Evolutionary conservation across 805 yeast species (phyloP), one percentile per base, ranked within the genome.

Genomic region (Candida boleticola): DNA sequence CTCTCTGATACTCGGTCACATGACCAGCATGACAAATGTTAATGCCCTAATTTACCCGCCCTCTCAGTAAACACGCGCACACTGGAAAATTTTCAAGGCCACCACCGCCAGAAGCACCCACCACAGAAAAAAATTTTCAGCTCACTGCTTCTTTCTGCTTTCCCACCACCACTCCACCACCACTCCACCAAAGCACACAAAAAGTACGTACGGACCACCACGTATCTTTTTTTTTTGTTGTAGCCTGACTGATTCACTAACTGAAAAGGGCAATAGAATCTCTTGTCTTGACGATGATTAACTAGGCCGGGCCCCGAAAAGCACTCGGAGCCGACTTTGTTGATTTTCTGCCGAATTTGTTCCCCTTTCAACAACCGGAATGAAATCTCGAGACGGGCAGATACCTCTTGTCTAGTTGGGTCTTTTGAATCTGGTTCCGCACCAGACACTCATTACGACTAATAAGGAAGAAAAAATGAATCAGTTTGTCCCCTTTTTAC

Each of bases 381-480:
- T 27, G 27, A 26, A 9, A 37, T 22, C 46, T 48, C 57, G 62
- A 56, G 64, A 54, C 42, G 37, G 31, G 27, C 40, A 46, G 63
- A 63, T 54, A 63, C 65, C 60, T 52, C 45, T 41, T 37, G 44
- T 46, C 51, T 27, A 19, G 26, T 27, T n/a, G 22, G 32, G 27
- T 27, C 30, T 35, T 20, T 55, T 63, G 70, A 64, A 53, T 64
- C 68, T 66, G 39, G 25, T 37, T 36, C 35, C 51, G 36, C 33
- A 32, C 45, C 43, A 66, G 70, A 66, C 69, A 65, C 71, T 66
- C 72, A 64, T 64, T 66, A 47, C 64, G 63, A 31, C 35, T 64
- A 48, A 7, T 23, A 7, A 7, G 7, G 27, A 7, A 11, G 10
- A 23, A 37, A 36, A 42, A 41, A 20, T 18, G 34, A 32, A 27